Conservation (phyloP, 163 green algal species). For the Scenedesmus sp. region DNA sequence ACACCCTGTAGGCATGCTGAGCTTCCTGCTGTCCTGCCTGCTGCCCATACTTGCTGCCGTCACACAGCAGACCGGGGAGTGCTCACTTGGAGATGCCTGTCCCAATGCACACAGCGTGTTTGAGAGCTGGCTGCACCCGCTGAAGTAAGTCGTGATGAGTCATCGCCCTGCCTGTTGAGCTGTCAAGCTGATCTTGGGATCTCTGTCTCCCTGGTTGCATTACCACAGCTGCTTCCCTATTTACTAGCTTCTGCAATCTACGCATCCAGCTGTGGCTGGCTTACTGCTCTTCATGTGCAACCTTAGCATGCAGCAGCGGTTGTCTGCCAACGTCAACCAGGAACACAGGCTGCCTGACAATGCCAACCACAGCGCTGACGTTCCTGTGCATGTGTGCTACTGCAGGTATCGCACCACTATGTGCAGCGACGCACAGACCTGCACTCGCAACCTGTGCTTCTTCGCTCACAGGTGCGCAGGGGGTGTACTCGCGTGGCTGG, state of each 20-base stretch:
- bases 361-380: too few relatives aligned
- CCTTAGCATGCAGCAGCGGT: too few relatives aligned
- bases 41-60: background rate
- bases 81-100: background rate
- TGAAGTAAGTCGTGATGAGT: background rate
- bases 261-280: too few relatives aligned
- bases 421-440: background rate
- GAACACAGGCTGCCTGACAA: too few relatives aligned
- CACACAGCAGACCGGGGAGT: background rate
- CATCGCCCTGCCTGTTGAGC: too few relatives aligned
- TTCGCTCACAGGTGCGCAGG: background rate
- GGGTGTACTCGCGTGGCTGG: too few relatives aligned
- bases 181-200: too few relatives aligned
- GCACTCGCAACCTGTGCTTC: background rate
- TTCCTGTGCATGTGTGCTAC: background rate
- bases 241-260: too few relatives aligned
- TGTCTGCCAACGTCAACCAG: too few relatives aligned
- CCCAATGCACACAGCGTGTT: background rate
- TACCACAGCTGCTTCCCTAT: too few relatives aligned
- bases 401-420: background rate
- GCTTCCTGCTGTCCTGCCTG: background rate
- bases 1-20: background rate
- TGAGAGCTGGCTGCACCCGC: background rate
- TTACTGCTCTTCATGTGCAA: too few relatives aligned
- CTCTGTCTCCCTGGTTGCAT: too few relatives aligned